Conservation (phyloP, 202 grass and related monocot genomes). For the Digitaria exilis region DNA sequence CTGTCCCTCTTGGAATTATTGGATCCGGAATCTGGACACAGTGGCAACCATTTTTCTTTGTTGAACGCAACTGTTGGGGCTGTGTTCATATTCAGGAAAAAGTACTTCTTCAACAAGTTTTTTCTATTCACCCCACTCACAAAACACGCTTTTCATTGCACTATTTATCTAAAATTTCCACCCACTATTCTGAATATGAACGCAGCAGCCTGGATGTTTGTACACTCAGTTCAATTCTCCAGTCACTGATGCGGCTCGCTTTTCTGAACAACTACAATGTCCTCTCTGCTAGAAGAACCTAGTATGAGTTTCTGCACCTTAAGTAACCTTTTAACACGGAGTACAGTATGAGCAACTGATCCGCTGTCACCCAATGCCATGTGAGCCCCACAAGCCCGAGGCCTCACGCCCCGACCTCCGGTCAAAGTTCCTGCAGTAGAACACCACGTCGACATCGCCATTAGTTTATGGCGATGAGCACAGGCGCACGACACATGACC, state of each 20-base stretch:
- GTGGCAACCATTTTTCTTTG: constrained; percentile 13
- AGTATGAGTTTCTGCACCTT: neutral
- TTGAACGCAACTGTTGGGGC: no score
- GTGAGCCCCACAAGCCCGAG: constrained; percentile 1
- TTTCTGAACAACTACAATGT: neutral
- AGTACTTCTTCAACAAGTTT: no score
- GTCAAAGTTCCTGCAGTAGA: constrained; percentile 37
- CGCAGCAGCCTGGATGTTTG: neutral
- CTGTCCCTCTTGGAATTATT: constrained; percentile 56
- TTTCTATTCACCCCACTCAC: no score
- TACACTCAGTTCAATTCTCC: constrained; percentile 27
- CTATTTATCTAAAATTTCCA: no score
- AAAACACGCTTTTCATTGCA: no score
- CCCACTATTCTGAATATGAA: no score
- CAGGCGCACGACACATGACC: constrained; percentile 37
- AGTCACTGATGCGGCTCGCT: neutral
- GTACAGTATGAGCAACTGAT: neutral
- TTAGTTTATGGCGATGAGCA: constrained; percentile 22
- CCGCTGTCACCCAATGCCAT: neutral
- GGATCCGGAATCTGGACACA: constrained; percentile 40
- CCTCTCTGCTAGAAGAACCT: neutral
- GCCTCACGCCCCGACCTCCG: neutral
- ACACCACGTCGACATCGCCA: neutral
- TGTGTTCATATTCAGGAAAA: no score
- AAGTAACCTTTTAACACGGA: neutral